A percentile compares a stretch with the other conserved stretches of the same genome.
Evolutionary conservation across 768 basidiomycete species (phyloP).

Genomic region (Russula brevipes): DNA sequence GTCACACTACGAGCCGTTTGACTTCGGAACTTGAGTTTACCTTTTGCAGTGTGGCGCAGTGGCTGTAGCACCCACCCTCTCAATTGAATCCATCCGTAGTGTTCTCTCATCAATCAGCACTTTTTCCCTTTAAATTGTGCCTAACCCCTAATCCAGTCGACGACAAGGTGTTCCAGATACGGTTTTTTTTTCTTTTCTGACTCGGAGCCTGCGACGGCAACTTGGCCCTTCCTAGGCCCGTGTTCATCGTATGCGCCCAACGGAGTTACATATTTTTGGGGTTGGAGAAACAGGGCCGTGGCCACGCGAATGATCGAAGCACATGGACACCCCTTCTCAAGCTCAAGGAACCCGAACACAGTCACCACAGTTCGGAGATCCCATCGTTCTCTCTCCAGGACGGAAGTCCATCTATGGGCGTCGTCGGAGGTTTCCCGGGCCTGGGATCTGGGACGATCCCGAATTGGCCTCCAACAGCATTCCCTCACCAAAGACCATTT

Average conservation of each 20-base stretch:
- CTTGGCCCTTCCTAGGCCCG: conserved; percentile 17
- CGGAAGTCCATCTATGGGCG: too few species aligned
- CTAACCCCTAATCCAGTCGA: background rate
- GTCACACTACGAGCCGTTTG: background rate
- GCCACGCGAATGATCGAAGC: conserved; percentile 13
- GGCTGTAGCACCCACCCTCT: background rate
- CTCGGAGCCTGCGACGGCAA: conserved; percentile 14
- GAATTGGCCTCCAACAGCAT: too few species aligned
- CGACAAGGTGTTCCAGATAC: background rate
- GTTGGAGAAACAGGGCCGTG: conserved; percentile 18
- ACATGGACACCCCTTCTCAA: conserved; percentile 1
- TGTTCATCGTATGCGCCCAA: conserved; percentile 13
- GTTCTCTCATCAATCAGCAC: background rate
- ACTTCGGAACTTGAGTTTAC: background rate
- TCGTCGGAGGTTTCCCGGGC: too few species aligned
- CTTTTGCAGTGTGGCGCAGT: too few species aligned
- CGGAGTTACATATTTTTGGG: conserved; percentile 1
- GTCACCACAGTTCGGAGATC: conserved; percentile 17
- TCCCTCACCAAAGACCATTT: too few species aligned
- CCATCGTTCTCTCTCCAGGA: too few species aligned
- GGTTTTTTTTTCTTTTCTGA: conserved; percentile 5
- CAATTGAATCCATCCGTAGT: conserved; percentile 6
- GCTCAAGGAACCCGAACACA: conserved; percentile 17
- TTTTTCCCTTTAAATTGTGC: background rate
- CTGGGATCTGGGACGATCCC: too few species aligned